Base-by-base conservation (phyloP, 139 green algal genomes). In the Picochlorum sp. region DNA sequence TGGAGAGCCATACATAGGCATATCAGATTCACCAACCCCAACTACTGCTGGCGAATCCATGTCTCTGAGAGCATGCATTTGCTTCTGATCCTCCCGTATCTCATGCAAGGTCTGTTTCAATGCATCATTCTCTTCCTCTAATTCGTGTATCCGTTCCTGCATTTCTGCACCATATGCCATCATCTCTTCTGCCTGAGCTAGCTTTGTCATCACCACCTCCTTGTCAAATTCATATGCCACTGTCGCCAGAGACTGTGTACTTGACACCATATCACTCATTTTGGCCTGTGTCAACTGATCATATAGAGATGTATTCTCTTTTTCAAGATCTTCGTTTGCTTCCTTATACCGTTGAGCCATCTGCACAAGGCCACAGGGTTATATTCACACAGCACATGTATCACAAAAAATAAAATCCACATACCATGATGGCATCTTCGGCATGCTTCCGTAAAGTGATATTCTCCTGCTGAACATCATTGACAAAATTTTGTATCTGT, bases 221-320 rank as follows among this genome's bases (percentile, higher is more conserved):
- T 60, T 63, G 41, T 84, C 77, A 47, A 77, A 83, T 24, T 77
- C 75, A 15, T 76, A 67, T 1, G 58, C 70, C 20, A 81, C 67
- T 20, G 62, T 57, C 24, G 69, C 63, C 15, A 84, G 71, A 51
- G 80, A 72, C 16, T 79, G 60, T 15, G 77, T 71, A 26, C 83
- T 65, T 9, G 44, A 34, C 45, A 83, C 24, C 16, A 66, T 63
- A 23, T 68, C 28, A 26, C 68, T 57, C 13, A 77, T 45, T 7
- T 54, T 20, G 6, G 13, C 14, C 11, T 77, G 49, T 3, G 45
- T 51, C 49, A 73, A 50, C 51, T 34, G 26, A 8, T 66, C 37
- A 16, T 26, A 21, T 20, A 44, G 16, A n/a, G 11, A 21, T 6
- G 15, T 18, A 47, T 28, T 21, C 57, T 68, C 57, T 3, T 45